A percentile compares a stretch with the other conserved stretches of the same genome.
Conservation (phyloP, 352 stramenopile genomes). For the Pythium folliculosum region DNA sequence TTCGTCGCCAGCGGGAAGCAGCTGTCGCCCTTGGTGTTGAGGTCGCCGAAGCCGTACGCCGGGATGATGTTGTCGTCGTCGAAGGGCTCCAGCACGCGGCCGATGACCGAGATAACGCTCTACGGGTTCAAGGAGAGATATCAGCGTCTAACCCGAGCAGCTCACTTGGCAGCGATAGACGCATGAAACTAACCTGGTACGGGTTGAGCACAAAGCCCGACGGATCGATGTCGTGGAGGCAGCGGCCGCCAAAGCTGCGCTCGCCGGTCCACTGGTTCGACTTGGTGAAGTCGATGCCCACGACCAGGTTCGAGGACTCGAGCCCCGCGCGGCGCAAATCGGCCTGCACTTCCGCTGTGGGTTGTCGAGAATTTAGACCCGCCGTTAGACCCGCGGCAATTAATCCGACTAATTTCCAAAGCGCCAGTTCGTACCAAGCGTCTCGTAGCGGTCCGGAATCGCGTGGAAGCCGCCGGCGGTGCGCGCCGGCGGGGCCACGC, state of each 20-base stretch:
- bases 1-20: slow-evolving; percentile 53
- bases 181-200: slow-evolving; percentile 48
- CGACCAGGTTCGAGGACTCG: slow-evolving; percentile 71
- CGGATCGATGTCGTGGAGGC: slow-evolving; percentile 62
- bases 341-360: slow-evolving; percentile 50
- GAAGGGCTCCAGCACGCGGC: slow-evolving; percentile 66
- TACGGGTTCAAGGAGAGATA: slow-evolving; percentile 13
- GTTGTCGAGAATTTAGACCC: not conserved
- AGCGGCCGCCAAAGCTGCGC: slow-evolving; percentile 57
- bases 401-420: not conserved
- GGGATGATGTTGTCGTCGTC: slow-evolving; percentile 84
- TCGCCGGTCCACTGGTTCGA: slow-evolving; percentile 76
- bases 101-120: slow-evolving; percentile 79
- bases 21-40: slow-evolving; percentile 40
- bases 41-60: slow-evolving; percentile 68
- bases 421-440: slow-evolving; percentile 33
- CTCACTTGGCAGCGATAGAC: not conserved
- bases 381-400: not conserved
- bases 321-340: slow-evolving; percentile 49
- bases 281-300: slow-evolving; percentile 74
- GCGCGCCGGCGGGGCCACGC: not conserved
- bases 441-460: slow-evolving; percentile 65
- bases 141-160: not conserved
- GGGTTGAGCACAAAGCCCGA: slow-evolving; percentile 46
- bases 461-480: slow-evolving; percentile 32